Conservation (phyloP, 2,329 filamentous ascomycete genomes). For the Stagonosporopsis rhizophila region DNA sequence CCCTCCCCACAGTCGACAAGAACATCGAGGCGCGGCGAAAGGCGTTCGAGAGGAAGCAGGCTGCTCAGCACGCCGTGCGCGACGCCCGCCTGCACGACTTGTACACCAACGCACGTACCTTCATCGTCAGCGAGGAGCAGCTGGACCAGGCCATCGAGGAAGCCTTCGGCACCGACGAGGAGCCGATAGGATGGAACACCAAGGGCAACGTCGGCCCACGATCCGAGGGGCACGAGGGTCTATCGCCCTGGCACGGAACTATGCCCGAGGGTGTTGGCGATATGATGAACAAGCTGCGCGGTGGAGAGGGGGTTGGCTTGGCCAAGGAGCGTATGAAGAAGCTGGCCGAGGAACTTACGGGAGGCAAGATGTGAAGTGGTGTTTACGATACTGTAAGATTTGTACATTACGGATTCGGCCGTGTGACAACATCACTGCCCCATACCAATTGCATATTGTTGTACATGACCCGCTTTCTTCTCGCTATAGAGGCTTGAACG, state of each 20-base stretch:
- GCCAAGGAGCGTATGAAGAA: constrained; percentile 66
- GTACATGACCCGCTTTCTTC: not conserved
- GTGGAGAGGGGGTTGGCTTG: constrained; percentile 50
- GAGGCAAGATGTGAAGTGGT: constrained; percentile 61
- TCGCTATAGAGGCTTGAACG: not conserved
- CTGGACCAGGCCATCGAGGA: constrained; percentile 75
- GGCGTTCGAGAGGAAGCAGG: constrained; percentile 52
- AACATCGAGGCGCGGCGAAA: constrained; percentile 41
- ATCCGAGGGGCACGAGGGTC: constrained; percentile 31
- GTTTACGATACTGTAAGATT: not conserved
- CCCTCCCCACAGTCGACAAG: constrained; percentile 36
- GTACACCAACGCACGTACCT: constrained; percentile 85
- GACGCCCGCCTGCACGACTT: constrained; percentile 80
- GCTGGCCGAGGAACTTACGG: constrained; percentile 72
- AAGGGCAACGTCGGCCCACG: constrained; percentile 30
- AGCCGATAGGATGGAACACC: constrained; percentile 50
- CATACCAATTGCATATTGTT: constrained; percentile 5
- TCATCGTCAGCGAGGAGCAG: constrained; percentile 84
- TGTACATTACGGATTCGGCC: constrained; percentile 9
- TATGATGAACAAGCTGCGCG: constrained; percentile 45
- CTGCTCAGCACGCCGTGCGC: constrained; percentile 65
- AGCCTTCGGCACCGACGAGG: constrained; percentile 71
- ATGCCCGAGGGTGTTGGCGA: constrained; percentile 44
- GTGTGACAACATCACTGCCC: constrained; percentile 3
- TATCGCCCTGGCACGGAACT: constrained; percentile 43